Evolutionary conservation across 2,329 filamentous ascomycete genomes (phyloP).

Genomic region (Clonostachys sp.): DNA sequence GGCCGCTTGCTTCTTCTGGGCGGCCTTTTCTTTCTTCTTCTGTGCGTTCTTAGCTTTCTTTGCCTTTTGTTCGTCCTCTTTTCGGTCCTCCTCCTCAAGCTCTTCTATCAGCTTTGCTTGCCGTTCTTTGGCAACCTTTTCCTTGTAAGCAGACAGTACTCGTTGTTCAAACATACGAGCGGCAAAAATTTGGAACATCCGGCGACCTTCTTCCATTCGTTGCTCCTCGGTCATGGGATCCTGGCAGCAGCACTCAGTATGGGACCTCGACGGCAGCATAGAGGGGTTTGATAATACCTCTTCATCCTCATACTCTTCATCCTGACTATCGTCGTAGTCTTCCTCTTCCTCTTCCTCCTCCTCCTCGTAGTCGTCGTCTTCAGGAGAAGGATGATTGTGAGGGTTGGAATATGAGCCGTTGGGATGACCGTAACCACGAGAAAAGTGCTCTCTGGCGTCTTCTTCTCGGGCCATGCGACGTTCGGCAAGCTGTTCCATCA

Average conservation of each 20-base stretch:
- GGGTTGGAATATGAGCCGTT: conserved; percentile 52
- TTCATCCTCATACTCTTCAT: conserved; percentile 70
- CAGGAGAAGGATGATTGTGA: conserved; percentile 73
- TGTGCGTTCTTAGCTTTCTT: conserved; percentile 94
- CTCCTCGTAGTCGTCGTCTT: conserved; percentile 72
- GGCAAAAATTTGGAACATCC: conserved; percentile 99
- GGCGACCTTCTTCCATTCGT: conserved; percentile 95
- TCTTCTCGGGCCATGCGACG: conserved; percentile 95
- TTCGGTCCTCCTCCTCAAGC: conserved; percentile 76
- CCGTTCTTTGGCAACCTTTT: conserved; percentile 91
- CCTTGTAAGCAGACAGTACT: conserved; percentile 93
- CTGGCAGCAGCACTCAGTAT: conserved; percentile 53
- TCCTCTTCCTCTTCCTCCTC: conserved; percentile 57
- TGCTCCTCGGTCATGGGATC: conserved; percentile 97
- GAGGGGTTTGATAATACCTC: conserved; percentile 55
- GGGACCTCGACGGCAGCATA: conserved; percentile 29
- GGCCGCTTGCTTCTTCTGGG: conserved; percentile 78
- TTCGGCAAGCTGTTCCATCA: conserved; percentile 99
- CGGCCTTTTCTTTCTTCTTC: conserved; percentile 92
- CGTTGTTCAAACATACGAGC: conserved; percentile 99
- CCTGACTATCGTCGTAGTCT: conserved; percentile 58
- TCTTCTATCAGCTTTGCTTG: conserved; percentile 89
- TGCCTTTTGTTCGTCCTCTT: conserved; percentile 74
- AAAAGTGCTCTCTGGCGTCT: conserved; percentile 64
- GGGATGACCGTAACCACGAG: conserved; percentile 53